These are phyloP conservation scores for Botryotinia globosa DNA, from an alignment of 2,329 filamentous ascomycete genomes.

Conservation along the genomic window DNA sequence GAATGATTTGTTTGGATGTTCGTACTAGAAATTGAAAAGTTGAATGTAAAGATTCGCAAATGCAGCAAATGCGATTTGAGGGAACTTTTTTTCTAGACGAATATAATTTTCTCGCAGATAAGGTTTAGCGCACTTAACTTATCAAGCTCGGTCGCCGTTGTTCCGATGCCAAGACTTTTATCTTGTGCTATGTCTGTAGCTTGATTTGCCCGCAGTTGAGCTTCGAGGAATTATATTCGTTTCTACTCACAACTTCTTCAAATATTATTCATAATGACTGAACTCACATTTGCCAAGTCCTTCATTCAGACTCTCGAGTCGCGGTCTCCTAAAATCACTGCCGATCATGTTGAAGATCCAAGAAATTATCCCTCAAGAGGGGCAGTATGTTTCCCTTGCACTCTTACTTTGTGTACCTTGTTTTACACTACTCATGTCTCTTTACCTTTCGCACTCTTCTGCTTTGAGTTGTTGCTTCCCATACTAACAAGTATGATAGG, in stretches of 20 bases:
- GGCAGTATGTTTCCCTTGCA: slow-evolving; percentile 58
- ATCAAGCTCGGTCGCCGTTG: slow-evolving; percentile 20
- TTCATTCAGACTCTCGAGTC: slow-evolving; percentile 80
- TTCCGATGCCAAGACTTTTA: slow-evolving; percentile 25
- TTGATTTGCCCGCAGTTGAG: not conserved
- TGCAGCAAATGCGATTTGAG: slow-evolving; percentile 16
- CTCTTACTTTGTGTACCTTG: not conserved
- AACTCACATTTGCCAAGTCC: slow-evolving; percentile 77
- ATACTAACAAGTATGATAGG: slow-evolving; percentile 46
- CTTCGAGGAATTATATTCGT: not conserved
- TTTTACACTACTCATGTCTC: not conserved
- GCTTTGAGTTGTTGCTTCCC: not conserved
- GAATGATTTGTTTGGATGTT: slow-evolving; percentile 27
- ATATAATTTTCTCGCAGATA: slow-evolving; percentile 28
- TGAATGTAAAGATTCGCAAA: slow-evolving; percentile 18
- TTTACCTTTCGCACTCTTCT: not conserved
- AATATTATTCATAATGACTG: slow-evolving; percentile 59
- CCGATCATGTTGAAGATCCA: slow-evolving; percentile 87
- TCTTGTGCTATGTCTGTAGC: slow-evolving; percentile 2
- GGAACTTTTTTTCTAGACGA: slow-evolving; percentile 27
- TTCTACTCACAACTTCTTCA: not conserved
- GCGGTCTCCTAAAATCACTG: slow-evolving; percentile 74
- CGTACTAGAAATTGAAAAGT: slow-evolving; percentile 15
- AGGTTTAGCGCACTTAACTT: slow-evolving; percentile 26
- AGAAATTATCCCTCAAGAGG: slow-evolving; percentile 71